Base-by-base conservation (phyloP, 768 basidiomycete species). In the Phlebiopsis flavidoalba region DNA sequence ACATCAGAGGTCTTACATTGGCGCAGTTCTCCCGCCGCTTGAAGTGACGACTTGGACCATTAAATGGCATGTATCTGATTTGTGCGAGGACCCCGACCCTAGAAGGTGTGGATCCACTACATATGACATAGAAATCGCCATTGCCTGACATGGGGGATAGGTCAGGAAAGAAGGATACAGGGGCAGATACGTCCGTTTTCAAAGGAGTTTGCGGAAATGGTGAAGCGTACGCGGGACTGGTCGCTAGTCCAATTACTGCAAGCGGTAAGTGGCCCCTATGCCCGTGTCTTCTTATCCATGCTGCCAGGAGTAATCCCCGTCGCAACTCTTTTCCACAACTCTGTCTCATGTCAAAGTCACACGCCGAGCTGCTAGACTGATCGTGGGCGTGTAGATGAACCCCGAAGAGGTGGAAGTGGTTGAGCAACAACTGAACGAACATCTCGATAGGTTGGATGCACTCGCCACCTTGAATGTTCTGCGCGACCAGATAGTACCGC, bases 31-130 rank as follows among this genome's bases (percentile, higher is more conserved):
- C 84, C 0, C n/a, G n/a, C n/a, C n/a, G n/a, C n/a, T n/a, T n/a
- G 88, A 88, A 49, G 73, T 86, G n/a, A 85, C 88, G 69, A 89
- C 90, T 64, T 81, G 81, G 21, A 86, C 86, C 6, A 88, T 90
- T 67, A 86, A 90, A 65, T 85, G 86, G n/a, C n/a, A n/a, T n/a
- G 80, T 90, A 12, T 90, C 89, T 66, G 88, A 90, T 72, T 73
- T 90, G 0, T 90, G 88, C 68, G 88, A 90, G 70, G 88, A 90
- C 74, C 81, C 81, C 52, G 79, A 80, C 43, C 65, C 79, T n/a
- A n/a, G 12, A 74, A 74, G 63, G 87, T 87, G 64, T 47, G 77
- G n/a, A n/a, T 60, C 55, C 11, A 33, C n/a, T 35, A 19, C 19
- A 3, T n/a, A n/a, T 36, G 10, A 1, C 14, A 36, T 33, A 36